These are phyloP conservation scores for Collybiopsis confluens DNA, from an alignment of 768 basidiomycete genomes.

Conservation along the genomic window DNA sequence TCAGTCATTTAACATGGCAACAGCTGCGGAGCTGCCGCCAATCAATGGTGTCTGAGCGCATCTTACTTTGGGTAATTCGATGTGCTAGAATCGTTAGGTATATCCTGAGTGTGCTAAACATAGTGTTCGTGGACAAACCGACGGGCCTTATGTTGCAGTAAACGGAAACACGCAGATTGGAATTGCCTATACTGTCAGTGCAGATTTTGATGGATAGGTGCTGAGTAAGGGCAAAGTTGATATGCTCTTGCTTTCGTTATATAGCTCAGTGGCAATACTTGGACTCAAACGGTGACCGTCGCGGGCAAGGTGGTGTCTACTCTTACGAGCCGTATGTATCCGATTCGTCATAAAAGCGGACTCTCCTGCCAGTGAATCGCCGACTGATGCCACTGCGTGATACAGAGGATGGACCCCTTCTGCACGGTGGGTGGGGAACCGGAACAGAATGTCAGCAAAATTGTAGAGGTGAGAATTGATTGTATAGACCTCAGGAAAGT, in stretches of 20 bases:
- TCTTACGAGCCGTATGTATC: background rate
- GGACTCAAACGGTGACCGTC: constrained; percentile 11
- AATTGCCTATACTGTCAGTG: constrained; percentile 2
- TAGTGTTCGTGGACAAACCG: constrained; percentile 4
- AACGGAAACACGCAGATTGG: constrained; percentile 7
- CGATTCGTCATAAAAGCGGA: too few species aligned
- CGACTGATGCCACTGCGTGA: too few species aligned
- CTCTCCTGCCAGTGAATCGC: background rate
- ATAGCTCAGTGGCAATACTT: constrained; percentile 7
- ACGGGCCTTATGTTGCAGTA: constrained; percentile 6
- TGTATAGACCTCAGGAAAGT: background rate
- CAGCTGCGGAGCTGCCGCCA: constrained; percentile 4
- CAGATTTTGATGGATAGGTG: too few species aligned
- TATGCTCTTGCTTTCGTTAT: too few species aligned
- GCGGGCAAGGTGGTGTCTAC: constrained; percentile 10
- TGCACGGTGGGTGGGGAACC: constrained; percentile 10
- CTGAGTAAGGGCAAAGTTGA: background rate
- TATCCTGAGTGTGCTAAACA: background rate
- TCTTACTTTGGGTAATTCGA: constrained; percentile 8
- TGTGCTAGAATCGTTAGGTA: background rate
- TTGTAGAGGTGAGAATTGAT: constrained; percentile 1
- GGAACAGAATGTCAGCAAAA: constrained; percentile 12
- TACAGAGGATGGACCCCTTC: constrained; percentile 10
- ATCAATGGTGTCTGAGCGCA: constrained; percentile 8
- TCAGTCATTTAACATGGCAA: too few species aligned